Conservation (phyloP, 2,329 filamentous ascomycete species). For the Exophiala sp. region DNA sequence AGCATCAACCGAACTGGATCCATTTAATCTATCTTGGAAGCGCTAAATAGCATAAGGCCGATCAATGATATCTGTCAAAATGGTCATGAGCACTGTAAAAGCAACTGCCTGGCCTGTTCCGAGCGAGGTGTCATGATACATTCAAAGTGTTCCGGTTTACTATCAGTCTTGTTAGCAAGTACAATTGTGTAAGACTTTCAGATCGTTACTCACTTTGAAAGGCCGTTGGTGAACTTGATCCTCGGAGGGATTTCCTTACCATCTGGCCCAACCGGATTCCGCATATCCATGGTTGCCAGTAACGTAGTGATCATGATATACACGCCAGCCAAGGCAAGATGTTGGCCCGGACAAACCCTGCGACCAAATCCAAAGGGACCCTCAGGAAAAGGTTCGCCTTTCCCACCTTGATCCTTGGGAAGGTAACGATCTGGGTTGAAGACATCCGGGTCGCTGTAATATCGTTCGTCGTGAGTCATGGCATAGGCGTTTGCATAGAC, state of each 20-base stretch:
- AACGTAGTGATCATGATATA: conserved; percentile 53
- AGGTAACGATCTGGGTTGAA: conserved; percentile 45
- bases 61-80: neutral
- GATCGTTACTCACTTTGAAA: conserved; percentile 5
- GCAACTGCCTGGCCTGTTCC: neutral
- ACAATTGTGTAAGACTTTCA: neutral
- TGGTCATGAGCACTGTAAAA: neutral
- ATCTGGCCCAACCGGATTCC: conserved; percentile 28
- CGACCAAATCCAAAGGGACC: conserved; percentile 54
- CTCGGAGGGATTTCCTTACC: conserved; percentile 37
- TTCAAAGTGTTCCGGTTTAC: conserved; percentile 3
- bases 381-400: conserved; percentile 6
- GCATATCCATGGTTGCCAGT: conserved; percentile 25
- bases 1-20: no score
- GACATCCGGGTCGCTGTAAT: conserved; percentile 35
- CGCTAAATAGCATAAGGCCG: no score
- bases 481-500: conserved; percentile 11
- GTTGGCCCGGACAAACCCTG: conserved; percentile 39
- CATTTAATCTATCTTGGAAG: no score
- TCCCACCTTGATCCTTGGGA: neutral
- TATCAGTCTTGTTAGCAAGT: neutral
- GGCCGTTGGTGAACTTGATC: conserved; percentile 1
- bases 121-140: conserved; percentile 5
- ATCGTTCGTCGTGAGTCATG: conserved; percentile 33
- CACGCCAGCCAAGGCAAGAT: conserved; percentile 34